Evolutionary conservation across 495 filamentous ascomycete genomes (phyloP).

Genomic region (Thozetella sp.): DNA sequence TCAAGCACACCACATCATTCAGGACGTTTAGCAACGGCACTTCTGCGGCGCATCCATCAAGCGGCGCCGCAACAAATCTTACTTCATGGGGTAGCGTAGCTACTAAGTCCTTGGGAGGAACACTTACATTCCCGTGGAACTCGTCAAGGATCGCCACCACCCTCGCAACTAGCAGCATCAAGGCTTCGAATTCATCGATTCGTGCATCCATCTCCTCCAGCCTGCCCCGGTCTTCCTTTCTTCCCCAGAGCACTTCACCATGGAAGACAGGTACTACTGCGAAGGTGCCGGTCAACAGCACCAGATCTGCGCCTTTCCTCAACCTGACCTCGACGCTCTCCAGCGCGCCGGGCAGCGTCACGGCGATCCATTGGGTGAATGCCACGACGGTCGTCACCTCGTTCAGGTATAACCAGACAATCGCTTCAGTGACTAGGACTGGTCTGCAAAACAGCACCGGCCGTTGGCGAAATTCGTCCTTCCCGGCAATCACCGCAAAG

Average conservation of each 20-base stretch:
- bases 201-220: not conserved
- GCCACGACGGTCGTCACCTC: conserved; percentile 5
- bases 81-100: not conserved
- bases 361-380: conserved; percentile 5
- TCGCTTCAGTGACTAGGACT: not conserved
- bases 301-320: conserved; percentile 3
- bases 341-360: not conserved
- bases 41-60: not conserved
- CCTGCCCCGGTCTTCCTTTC: not conserved
- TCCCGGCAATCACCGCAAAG: not conserved
- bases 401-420: conserved; percentile 1
- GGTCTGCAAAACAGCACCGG: conserved; percentile 2
- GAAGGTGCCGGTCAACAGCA: not conserved
- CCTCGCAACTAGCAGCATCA: not conserved
- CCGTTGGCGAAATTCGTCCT: conserved; percentile 9
- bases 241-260: not conserved
- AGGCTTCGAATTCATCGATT: not conserved
- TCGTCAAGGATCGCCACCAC: not conserved
- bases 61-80: not conserved
- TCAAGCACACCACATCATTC: not conserved
- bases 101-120: not conserved
- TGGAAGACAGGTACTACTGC: not conserved
- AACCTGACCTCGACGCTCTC: not conserved
- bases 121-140: not conserved
- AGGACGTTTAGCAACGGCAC: not conserved